Evolutionary conservation across 2,329 filamentous ascomycete genomes (phyloP), one percentile per base, ranked within the genome.

Genomic region (Pseudogymnoascus sp.): DNA sequence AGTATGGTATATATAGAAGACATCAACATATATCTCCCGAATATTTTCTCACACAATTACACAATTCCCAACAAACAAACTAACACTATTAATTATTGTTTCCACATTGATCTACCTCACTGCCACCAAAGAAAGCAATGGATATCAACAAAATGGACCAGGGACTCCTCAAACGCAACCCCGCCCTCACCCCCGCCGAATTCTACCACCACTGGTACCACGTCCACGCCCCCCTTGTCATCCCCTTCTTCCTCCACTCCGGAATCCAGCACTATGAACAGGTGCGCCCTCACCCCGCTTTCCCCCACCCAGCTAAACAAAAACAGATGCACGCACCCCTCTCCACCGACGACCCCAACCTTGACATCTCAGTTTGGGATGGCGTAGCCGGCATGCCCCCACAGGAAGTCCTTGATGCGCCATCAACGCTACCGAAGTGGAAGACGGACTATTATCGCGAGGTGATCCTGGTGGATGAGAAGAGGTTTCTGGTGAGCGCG

Each of bases 121-220:
- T 11, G 0, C n/a, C 24, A 53, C 14, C 10, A 16, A 53, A 4
- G 1, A 16, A 53, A 4, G 1, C 47, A 31, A 53, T 53, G 47
- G 47, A 53, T 1, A 53, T 53, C 24, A 53, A 29, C 2, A 13
- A 31, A 53, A 53, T 53, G 47, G 63, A 61, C 24, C 68, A 70
- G 66, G 69, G 63, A 1, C 68, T 71, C 14, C 62, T 71, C 5
- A 68, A 65, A 47, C 68, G 70, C 47, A 68, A 68, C 42, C 67
- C 69, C 0, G 24, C 62, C 0, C 59, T 70, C 10, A 70, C 69
- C 16, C 61, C 37, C 29, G 62, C 66, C 16, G 61, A 70, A 59
- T 71, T 71, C 66, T 70, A 67, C 1, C 33, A 65, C 14, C 65
- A 68, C 61, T 71, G 68, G 68, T 67, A 67, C 26, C 37, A 62